A percentile compares a stretch with the other conserved stretches of the same genome.
These are phyloP conservation scores for Grammothele lineata DNA, from an alignment of 768 basidiomycete species.

Conservation along the genomic window DNA sequence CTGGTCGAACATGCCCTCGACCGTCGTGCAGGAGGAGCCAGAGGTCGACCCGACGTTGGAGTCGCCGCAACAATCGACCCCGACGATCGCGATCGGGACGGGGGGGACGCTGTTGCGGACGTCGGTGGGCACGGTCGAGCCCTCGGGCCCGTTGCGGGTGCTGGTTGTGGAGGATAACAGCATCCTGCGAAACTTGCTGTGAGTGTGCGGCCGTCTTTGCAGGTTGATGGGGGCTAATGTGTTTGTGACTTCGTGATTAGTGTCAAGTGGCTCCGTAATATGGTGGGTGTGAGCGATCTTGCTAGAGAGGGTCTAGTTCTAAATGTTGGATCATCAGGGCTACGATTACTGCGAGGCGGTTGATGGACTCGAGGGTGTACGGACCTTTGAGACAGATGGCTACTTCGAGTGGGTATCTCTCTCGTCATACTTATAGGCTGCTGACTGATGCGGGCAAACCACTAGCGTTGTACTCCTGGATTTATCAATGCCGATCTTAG, in stretches of 20 bases:
- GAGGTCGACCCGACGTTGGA: constrained; percentile 13
- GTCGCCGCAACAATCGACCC: constrained; percentile 22
- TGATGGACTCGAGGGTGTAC: constrained; percentile 84
- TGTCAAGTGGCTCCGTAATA: constrained; percentile 64
- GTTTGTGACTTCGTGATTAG: constrained; percentile 23
- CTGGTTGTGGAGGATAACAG: constrained; percentile 89
- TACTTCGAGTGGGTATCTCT: constrained; percentile 74
- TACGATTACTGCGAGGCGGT: constrained; percentile 75
- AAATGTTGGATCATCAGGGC: constrained; percentile 45
- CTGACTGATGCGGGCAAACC: constrained; percentile 9
- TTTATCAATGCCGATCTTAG: constrained; percentile 90
- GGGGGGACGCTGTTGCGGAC: constrained; percentile 69
- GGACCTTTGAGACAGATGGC: constrained; percentile 62
- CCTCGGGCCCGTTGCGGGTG: constrained; percentile 51
- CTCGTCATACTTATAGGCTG: background rate
- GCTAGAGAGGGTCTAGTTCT: background rate
- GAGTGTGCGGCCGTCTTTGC: constrained; percentile 34
- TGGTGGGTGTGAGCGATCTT: constrained; percentile 32
- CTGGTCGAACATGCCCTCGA: constrained; percentile 32
- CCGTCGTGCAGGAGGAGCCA: constrained; percentile 32
- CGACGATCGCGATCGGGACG: constrained; percentile 50
- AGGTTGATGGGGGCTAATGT: constrained; percentile 7
- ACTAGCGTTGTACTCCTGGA: constrained; percentile 80
- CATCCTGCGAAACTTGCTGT: constrained; percentile 81
- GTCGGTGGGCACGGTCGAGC: constrained; percentile 51